Conservation (phyloP, 192 early-diverging fungal species). For the Podila epicladia region DNA sequence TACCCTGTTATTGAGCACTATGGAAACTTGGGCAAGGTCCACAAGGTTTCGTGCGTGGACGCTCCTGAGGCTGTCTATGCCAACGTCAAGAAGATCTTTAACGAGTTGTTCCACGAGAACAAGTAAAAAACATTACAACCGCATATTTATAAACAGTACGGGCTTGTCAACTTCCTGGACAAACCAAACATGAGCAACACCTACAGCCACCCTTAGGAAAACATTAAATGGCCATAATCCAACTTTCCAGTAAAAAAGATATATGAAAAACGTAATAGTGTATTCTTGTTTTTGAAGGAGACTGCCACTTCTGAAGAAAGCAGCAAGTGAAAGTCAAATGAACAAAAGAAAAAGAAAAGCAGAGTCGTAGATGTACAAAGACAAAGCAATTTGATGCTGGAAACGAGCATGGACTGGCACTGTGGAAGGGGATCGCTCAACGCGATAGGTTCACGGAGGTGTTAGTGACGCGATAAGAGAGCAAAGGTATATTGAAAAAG, state of each 20-base stretch:
- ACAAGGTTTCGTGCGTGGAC: slow-evolving; percentile 74
- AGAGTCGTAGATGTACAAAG: neutral
- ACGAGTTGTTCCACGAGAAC: slow-evolving; percentile 53
- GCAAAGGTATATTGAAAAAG: neutral
- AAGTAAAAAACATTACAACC: slow-evolving; percentile 6
- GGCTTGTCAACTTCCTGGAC: too few relatives aligned
- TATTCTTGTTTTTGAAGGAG: too few relatives aligned
- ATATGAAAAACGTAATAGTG: too few relatives aligned
- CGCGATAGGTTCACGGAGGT: neutral
- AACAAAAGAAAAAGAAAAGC: neutral
- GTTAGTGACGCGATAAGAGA: neutral
- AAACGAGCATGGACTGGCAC: neutral
- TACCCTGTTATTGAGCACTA: slow-evolving; percentile 93
- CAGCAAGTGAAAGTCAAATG: too few relatives aligned
- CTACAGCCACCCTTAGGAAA: too few relatives aligned
- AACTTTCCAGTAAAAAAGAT: too few relatives aligned
- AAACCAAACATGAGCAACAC: too few relatives aligned
- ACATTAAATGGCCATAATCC: too few relatives aligned
- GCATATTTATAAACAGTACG: too few relatives aligned
- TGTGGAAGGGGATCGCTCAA: slow-evolving; percentile 4
- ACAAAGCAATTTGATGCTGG: neutral
- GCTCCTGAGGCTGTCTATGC: slow-evolving; percentile 75
- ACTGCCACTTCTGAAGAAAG: too few relatives aligned
- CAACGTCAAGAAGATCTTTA: slow-evolving; percentile 67
- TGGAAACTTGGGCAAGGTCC: slow-evolving; percentile 80